Evolutionary conservation across 1,284 basidiomycete species (phyloP).

Genomic region (Heterobasidion annosum): DNA sequence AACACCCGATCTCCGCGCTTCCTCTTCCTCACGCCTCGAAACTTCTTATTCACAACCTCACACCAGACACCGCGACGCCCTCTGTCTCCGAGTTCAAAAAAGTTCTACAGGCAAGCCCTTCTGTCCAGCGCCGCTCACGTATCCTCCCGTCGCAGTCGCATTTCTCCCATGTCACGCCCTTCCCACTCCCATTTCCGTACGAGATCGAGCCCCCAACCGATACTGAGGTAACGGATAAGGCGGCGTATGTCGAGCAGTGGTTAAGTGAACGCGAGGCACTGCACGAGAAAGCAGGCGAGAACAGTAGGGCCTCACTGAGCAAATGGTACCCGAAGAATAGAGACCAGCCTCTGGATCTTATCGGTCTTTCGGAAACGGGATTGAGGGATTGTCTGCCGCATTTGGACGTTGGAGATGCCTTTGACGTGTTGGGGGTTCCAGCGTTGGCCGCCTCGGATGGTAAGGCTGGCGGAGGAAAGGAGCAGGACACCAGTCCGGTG

Average conservation of each 20-base stretch:
- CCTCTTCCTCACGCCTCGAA: constrained; percentile 54
- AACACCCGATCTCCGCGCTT: constrained; percentile 46
- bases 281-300: constrained; percentile 16
- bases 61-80: constrained; percentile 54
- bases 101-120: constrained; percentile 46
- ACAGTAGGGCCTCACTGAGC: constrained; percentile 14
- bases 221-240: constrained; percentile 42
- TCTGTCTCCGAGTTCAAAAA: constrained; percentile 42
- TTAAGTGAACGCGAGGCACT: constrained; percentile 54
- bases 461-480: constrained; percentile 13
- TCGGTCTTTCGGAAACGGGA: constrained; percentile 62
- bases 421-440: constrained; percentile 51
- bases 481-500: constrained; percentile 22
- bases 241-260: constrained; percentile 65
- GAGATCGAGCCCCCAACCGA: constrained; percentile 51
- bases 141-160: constrained; percentile 53
- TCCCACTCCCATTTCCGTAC: constrained; percentile 83
- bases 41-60: constrained; percentile 61
- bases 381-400: constrained; percentile 75
- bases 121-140: constrained; percentile 66
- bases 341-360: constrained; percentile 53
- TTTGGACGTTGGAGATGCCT: constrained; percentile 81
- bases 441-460: constrained; percentile 26
- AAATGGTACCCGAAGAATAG: constrained; percentile 45
- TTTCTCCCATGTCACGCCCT: constrained; percentile 79